These are phyloP conservation scores for Suhomyces emberorum DNA, from an alignment of 805 yeast species.

Conservation along the genomic window DNA sequence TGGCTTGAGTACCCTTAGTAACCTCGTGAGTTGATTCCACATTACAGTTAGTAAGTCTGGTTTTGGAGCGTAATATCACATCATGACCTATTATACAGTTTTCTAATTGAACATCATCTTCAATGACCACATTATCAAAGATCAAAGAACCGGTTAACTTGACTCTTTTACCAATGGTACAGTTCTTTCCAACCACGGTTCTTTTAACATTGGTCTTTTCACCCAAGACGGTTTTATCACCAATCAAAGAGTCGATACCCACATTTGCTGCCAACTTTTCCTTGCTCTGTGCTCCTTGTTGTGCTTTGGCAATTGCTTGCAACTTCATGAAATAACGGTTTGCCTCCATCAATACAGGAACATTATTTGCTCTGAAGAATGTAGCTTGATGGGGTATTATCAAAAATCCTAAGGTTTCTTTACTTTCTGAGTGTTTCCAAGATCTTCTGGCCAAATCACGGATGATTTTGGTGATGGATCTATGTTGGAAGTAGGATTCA, in stretches of 20 bases:
- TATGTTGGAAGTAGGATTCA: slow-evolving; percentile 38
- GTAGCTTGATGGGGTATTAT: slow-evolving; percentile 65
- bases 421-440: slow-evolving; percentile 69
- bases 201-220: slow-evolving; percentile 86
- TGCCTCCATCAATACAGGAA: slow-evolving; percentile 84
- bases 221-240: slow-evolving; percentile 61
- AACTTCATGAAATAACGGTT: slow-evolving; percentile 71
- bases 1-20: slow-evolving; percentile 48
- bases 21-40: slow-evolving; percentile 80
- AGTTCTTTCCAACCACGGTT: slow-evolving; percentile 71
- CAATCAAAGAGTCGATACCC: slow-evolving; percentile 85
- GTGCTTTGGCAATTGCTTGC: slow-evolving; percentile 46
- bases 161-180: slow-evolving; percentile 80
- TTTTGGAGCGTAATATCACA: slow-evolving; percentile 61
- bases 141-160: slow-evolving; percentile 84
- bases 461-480: slow-evolving; percentile 63
- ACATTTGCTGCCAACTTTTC: slow-evolving; percentile 66
- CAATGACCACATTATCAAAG: slow-evolving; percentile 66
- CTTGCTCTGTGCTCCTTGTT: slow-evolving; percentile 30
- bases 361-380: slow-evolving; percentile 75
- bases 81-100: slow-evolving; percentile 80
- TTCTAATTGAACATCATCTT: slow-evolving; percentile 77
- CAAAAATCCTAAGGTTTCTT: slow-evolving; percentile 66
- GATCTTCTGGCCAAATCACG: slow-evolving; percentile 89
- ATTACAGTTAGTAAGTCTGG: slow-evolving; percentile 73